Evolutionary conservation across 2,329 filamentous ascomycete species (phyloP).

Genomic region (Plenodomus lindquistii): DNA sequence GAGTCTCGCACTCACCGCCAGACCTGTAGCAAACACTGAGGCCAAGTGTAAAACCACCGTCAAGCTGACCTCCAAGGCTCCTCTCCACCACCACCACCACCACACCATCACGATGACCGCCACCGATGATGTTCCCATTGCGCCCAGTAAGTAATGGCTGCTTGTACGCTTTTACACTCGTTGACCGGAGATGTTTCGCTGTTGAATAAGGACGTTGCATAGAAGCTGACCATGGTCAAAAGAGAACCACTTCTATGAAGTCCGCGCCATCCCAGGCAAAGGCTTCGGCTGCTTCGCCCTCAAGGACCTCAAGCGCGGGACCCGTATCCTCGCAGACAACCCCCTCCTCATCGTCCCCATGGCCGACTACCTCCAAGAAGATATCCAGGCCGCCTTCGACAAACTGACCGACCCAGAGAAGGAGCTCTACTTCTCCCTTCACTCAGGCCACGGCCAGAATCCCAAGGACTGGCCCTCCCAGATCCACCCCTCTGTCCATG

Average conservation of each 20-base stretch:
- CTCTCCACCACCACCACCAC: background rate
- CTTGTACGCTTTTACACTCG: background rate
- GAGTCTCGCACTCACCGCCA: background rate
- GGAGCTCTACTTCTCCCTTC: slow-evolving; percentile 31
- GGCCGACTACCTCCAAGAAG: slow-evolving; percentile 35
- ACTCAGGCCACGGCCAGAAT: slow-evolving; percentile 35
- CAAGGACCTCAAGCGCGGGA: slow-evolving; percentile 40
- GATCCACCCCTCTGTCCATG: slow-evolving; percentile 25
- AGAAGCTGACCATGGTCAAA: background rate
- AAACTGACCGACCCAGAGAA: slow-evolving; percentile 23
- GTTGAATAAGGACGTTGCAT: background rate
- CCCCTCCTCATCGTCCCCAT: slow-evolving; percentile 43
- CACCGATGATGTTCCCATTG: background rate
- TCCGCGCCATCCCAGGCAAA: slow-evolving; percentile 41
- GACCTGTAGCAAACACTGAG: background rate
- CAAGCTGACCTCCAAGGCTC: no score
- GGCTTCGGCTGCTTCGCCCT: slow-evolving; percentile 50
- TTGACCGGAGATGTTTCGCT: background rate
- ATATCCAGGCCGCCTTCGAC: slow-evolving; percentile 35
- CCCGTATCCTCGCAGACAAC: slow-evolving; percentile 46
- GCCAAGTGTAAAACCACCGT: no score
- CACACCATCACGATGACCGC: background rate
- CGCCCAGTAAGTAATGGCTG: background rate
- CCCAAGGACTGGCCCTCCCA: slow-evolving; percentile 28
- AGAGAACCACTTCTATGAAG: slow-evolving; percentile 22